These are phyloP conservation scores for Phialophora expanda DNA, from an alignment of 2,329 filamentous ascomycete species.

Conservation along the genomic window DNA sequence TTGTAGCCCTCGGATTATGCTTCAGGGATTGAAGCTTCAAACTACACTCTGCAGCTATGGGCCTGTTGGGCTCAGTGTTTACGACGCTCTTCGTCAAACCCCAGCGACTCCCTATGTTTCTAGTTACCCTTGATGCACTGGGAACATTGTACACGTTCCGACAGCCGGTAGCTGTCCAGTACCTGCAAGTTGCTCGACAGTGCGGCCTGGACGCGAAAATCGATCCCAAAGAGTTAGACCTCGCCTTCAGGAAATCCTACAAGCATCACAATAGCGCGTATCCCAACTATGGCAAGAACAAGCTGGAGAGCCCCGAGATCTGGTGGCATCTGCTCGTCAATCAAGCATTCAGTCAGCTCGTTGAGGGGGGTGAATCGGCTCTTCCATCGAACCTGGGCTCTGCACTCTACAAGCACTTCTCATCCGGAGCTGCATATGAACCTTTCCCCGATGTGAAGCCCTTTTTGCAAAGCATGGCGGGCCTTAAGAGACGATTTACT, in stretches of 20 bases:
- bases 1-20: neutral
- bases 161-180: slow-evolving; percentile 48
- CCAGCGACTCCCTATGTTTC: slow-evolving; percentile 37
- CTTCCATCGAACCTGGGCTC: slow-evolving; percentile 46
- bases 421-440: slow-evolving; percentile 48
- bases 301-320: slow-evolving; percentile 46
- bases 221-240: slow-evolving; percentile 38
- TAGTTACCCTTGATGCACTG: slow-evolving; percentile 55
- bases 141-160: slow-evolving; percentile 53
- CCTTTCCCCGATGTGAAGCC: slow-evolving; percentile 48
- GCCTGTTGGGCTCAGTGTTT: slow-evolving; percentile 17
- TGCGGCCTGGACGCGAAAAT: slow-evolving; percentile 43
- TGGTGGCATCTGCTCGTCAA: slow-evolving; percentile 54
- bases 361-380: slow-evolving; percentile 27
- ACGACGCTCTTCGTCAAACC: neutral
- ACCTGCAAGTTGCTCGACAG: slow-evolving; percentile 47
- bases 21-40: neutral
- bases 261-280: slow-evolving; percentile 43
- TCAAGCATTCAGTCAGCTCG: slow-evolving; percentile 44
- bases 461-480: slow-evolving; percentile 46
- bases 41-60: slow-evolving; percentile 8
- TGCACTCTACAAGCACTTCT: slow-evolving; percentile 48
- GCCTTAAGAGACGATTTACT: slow-evolving; percentile 32
- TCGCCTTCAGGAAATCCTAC: slow-evolving; percentile 47
- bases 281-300: slow-evolving; percentile 53